Evolutionary conservation across 2,329 filamentous ascomycete genomes (phyloP), one percentile per base, ranked within the genome.

Genomic region (Fusarium sp.): DNA sequence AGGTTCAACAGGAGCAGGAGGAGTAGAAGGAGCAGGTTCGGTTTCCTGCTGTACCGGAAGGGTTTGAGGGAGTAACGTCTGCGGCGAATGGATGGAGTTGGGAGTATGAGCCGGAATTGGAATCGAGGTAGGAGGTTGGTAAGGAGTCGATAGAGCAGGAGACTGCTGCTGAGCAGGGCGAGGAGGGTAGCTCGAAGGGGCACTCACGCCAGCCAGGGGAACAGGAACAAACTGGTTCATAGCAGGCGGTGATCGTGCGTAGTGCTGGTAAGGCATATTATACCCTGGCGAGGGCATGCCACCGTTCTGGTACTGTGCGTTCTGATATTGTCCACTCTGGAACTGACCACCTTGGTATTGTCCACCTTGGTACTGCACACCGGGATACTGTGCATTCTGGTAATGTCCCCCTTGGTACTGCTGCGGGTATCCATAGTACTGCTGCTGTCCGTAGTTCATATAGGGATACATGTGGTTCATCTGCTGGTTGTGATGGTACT

Each of bases 181-280:
- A 43, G 83, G 81, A 52, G 83, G 73, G 75, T 86, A 87, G 79
- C 75, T 78, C 76, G 83, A 75, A 35, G 80, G 79, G 35, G 81
- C 72, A 74, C 75, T 81, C 56, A 81, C 78, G 50, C 80, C 83
- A n/a, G 81, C 80, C 77, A 87, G 83, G 47, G 84, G 84, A 40
- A 82, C 81, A 71, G 84, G 84, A 40, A 82, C 81, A 71, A 85
- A 88, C 60, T 84, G 85, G 65, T 83, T 85, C 77, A 87, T 83
- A n/a, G 82, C 73, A 44, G 83, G 82, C 32, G 84, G 82, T 56
- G 84, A 84, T 52, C 82, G 80, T 37, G 78, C 77, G 69, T 87
- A 86, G 46, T 75, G 77, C 56, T 80, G 82, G 70, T 70, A 70
- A 27, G 57, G 46, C 51, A 83, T 79, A 6, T 46, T 46, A 71